Percentiles rank a stretch among this genome's conserved stretches.
These are phyloP conservation scores for Cutaneotrichosporon sp. DNA, from an alignment of 1,284 basidiomycete genomes.

Conservation along the genomic window DNA sequence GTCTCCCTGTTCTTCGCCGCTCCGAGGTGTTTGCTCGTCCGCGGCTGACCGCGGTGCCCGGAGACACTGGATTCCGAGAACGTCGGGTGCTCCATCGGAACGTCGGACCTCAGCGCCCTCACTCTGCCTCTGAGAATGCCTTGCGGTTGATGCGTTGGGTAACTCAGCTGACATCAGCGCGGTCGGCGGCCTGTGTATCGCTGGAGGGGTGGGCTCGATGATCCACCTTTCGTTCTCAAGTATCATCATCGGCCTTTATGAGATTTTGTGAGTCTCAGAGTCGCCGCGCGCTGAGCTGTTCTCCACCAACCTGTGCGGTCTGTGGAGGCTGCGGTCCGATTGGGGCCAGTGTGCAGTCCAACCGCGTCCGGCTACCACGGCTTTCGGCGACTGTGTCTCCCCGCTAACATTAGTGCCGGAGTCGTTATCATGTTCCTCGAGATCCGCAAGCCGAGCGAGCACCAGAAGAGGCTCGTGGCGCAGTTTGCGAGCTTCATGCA, in stretches of 20 bases:
- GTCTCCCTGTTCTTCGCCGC: no score
- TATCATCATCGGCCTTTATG: slow-evolving; percentile 45
- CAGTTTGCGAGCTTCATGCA: slow-evolving; percentile 49
- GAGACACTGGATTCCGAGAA: no score
- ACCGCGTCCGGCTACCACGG: no score
- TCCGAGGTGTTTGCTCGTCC: no score
- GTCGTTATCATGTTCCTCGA: slow-evolving; percentile 43
- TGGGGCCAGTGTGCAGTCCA: no score
- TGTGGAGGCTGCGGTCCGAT: no score
- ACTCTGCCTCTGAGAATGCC: neutral
- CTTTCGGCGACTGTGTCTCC: no score
- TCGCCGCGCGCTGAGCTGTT: no score
- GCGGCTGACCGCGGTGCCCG: no score
- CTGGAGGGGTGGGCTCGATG: slow-evolving; percentile 43
- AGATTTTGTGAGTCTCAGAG: slow-evolving; percentile 43
- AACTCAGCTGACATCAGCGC: slow-evolving; percentile 22
- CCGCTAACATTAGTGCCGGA: slow-evolving; percentile 29
- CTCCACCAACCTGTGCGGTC: no score
- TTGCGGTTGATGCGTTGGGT: neutral
- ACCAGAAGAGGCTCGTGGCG: slow-evolving; percentile 43
- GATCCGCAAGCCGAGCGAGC: slow-evolving; percentile 38
- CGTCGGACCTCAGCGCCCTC: neutral
- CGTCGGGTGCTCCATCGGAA: no score
- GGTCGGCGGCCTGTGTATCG: slow-evolving; percentile 45
- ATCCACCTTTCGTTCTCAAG: slow-evolving; percentile 45